phyloP scores from a whole-genome alignment of 768 basidiomycete genomes.

The Tylopilus sp. region DNA sequence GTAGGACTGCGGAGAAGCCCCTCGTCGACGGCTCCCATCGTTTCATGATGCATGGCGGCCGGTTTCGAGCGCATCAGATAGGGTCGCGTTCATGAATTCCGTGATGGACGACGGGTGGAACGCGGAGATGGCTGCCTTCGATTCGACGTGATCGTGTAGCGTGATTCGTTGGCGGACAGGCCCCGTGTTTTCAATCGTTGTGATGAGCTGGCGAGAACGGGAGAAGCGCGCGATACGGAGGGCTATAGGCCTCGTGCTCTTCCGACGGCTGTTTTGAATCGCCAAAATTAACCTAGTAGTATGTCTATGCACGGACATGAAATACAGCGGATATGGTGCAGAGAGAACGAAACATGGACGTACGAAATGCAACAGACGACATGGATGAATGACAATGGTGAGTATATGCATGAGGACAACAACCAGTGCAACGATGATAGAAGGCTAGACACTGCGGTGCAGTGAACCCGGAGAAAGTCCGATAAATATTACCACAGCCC shows the following conservation, averaged over 20 bases:
- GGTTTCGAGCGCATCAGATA: no score
- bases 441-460: background rate
- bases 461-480: background rate
- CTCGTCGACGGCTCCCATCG: no score
- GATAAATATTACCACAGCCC: constrained; percentile 5
- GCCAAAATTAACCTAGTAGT: background rate
- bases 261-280: background rate
- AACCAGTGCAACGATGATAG: background rate
- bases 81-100: no score
- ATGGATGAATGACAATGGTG: background rate
- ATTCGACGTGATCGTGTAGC: no score
- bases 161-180: no score
- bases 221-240: no score
- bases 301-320: background rate
- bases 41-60: no score
- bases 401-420: background rate
- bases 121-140: no score
- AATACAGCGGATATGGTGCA: background rate
- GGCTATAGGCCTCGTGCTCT: background rate
- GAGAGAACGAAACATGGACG: background rate
- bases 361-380: background rate
- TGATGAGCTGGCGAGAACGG: no score
- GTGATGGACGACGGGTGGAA: no score
- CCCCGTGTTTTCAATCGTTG: no score
- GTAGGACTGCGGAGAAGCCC: no score